Evolutionary conservation across 2,329 filamentous ascomycete species (phyloP), one percentile per base, ranked within the genome.

Genomic region (Colletotrichum salicis): DNA sequence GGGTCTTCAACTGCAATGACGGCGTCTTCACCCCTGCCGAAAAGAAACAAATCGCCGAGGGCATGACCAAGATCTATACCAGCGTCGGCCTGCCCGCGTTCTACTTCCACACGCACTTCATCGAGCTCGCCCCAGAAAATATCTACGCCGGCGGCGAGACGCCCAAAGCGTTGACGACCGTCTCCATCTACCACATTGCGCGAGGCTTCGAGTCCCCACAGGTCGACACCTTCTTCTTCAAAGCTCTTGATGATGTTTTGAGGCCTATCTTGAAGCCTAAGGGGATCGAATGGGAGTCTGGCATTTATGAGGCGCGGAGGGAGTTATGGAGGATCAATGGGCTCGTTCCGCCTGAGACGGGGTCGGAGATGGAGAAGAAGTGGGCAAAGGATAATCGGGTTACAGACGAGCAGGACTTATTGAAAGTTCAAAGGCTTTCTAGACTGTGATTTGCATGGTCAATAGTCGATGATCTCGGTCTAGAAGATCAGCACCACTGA

Each of bases 61-160:
- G 64, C 56, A 66, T 66, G 56, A 59, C 45, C 56, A 51, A 52
- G 8, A n/a, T 66, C 56, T 60, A 66, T 56, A 60, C 55, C 56
- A 24, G 29, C 24, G 64, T 45, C 55, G 24, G 31, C 5, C 56
- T 60, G 1, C 64, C 64, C 29, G 64, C 56, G 8, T 60, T 60
- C 31, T 66, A 66, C 64, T 66, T 56, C 64, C 64, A 60, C 56
- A 45, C 76, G 74, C 67, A 75, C 4, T 74, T 74, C 6, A 70
- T 74, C 12, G 70, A 76, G 51, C 76, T 75, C 6, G 76, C 74
- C 2, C 59, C 71, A 0, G 74, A 75, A 12, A 79, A 78, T n/a
- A 80, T 85, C 4, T 84, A 86, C 71, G 85, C 84, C 0, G 80
- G 84, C 0, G 78, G 86, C 64, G 84, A 86, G 76, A 79, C 45